These are phyloP conservation scores for Thymus quinquecostatus DNA, from an alignment of 257 asterid species.

Conservation along the genomic window DNA sequence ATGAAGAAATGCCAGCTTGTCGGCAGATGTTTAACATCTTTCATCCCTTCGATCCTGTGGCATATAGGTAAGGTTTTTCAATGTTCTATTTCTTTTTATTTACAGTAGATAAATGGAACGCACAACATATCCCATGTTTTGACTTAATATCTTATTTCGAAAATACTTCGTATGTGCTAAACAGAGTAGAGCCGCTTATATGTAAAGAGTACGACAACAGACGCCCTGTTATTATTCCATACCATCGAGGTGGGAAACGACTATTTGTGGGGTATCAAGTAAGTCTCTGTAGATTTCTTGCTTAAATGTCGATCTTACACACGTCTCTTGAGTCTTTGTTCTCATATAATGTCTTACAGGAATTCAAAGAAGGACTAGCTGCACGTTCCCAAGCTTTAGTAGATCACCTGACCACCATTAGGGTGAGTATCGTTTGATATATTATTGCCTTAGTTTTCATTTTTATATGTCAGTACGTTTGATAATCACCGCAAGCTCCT, in stretches of 20 bases:
- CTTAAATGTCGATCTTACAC: not conserved
- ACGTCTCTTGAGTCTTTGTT: constrained; percentile 7
- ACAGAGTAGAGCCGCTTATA: constrained; percentile 90
- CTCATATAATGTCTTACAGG: constrained; percentile 55
- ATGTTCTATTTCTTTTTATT: not conserved
- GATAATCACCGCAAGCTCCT: constrained; percentile 31
- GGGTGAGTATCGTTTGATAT: constrained; percentile 47
- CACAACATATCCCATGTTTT: not conserved
- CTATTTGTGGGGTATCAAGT: constrained; percentile 89
- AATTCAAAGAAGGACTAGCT: constrained; percentile 80
- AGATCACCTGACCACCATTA: constrained; percentile 56
- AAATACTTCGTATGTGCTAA: constrained; percentile 3
- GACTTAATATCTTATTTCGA: not conserved
- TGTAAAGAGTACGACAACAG: constrained; percentile 70
- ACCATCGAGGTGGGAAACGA: constrained; percentile 97
- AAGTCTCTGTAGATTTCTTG: constrained; percentile 17
- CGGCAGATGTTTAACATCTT: constrained; percentile 88
- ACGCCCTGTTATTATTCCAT: constrained; percentile 88
- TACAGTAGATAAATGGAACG: not conserved
- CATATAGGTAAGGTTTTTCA: constrained; percentile 64
- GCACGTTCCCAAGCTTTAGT: constrained; percentile 67
- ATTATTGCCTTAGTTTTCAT: not conserved
- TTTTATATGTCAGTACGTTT: constrained; percentile 1
- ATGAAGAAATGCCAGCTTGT: constrained; percentile 96
- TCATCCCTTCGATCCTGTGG: constrained; percentile 99